Percentiles rank a stretch among this genome's conserved stretches.
phyloP scores from a whole-genome alignment of 169 alveolate genomes.

The Cryptosporidium canis region DNA sequence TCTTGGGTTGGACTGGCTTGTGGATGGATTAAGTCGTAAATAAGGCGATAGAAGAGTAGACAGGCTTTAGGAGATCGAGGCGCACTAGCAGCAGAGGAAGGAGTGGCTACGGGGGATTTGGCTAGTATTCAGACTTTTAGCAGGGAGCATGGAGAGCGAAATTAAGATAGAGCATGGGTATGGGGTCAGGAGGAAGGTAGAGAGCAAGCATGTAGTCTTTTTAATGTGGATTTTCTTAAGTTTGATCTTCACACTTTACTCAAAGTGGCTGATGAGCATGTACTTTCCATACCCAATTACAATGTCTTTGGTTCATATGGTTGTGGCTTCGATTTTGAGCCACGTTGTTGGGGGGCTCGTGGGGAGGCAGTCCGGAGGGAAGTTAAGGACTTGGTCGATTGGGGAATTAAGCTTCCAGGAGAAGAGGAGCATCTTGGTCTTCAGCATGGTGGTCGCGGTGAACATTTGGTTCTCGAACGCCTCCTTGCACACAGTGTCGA shows the following conservation, averaged over 20 bases:
- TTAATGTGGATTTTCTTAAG: conserved; percentile 25
- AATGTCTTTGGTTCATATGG: conserved; percentile 53
- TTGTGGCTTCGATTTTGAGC: neutral
- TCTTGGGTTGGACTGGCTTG: too few species aligned
- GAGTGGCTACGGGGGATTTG: too few species aligned
- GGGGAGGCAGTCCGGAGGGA: neutral
- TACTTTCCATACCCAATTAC: conserved; percentile 69
- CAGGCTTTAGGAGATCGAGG: too few species aligned
- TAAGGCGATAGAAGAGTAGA: too few species aligned
- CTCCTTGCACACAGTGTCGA: conserved; percentile 28
- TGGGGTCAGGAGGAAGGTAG: neutral
- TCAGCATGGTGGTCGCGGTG: conserved; percentile 53
- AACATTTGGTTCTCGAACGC: conserved; percentile 71
- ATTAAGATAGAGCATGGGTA: neutral
- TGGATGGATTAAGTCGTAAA: too few species aligned
- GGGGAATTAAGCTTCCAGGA: neutral
- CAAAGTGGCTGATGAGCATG: conserved; percentile 46
- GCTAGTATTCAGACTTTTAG: too few species aligned
- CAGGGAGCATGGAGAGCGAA: neutral
- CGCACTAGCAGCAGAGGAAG: too few species aligned
- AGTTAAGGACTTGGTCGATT: neutral
- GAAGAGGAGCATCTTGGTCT: conserved; percentile 5
- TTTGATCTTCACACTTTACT: conserved; percentile 40
- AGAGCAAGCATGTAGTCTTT: neutral
- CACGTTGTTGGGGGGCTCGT: neutral